Evolutionary conservation across 2,329 filamentous ascomycete genomes (phyloP), one percentile per base, ranked within the genome.

Genomic region (Epichloe typhina): DNA sequence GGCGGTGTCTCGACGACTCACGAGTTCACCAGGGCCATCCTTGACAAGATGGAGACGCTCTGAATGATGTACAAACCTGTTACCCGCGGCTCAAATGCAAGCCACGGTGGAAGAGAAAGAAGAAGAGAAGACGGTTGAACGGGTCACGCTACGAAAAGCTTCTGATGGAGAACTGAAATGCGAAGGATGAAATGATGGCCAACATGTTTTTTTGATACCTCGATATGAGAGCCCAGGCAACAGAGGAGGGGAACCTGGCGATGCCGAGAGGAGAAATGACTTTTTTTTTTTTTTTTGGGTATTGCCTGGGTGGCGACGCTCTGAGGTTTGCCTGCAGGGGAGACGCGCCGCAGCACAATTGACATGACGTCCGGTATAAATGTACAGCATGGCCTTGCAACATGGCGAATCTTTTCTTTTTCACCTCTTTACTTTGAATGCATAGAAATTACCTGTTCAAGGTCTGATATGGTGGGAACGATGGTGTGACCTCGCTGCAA

Each of bases 1-100:
- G 91, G 91, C 66, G 93, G 93, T 68, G 74, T 83, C 58, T 82
- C 82, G 65, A 88, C 86, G 62, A 98, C 91, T 57, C 83, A 96
- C 72, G 83, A 97, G 70, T 98, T 97, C 76, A 97, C 93, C 63
- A 79, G 84, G 63, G 90, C 93, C 62, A 86, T 98, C 65, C 79
- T 98, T 65, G 82, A 90, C 75, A 88, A 93, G 79, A 95, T 98
- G 89, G 91, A 97, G 77, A 72, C 75, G 60, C 63, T 83, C 67
- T 84, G 79, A 78, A 67, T 12, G 11, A 21, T 46, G 1, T 46
- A 41, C 12, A 3, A 23, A 15, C 3, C 12, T 12, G 19, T 23
- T 21, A 41, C 11, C 19, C 17, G n/a, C 46, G 36, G 21, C 31
- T 21, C 5, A 42, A 11, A 26, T 13, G 5, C 43, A n/a, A 31